Percentiles rank a stretch among this genome's conserved stretches.
These are phyloP conservation scores for Lizanozyma gosingica DNA, from an alignment of 1,139 yeast species.

Conservation along the genomic window DNA sequence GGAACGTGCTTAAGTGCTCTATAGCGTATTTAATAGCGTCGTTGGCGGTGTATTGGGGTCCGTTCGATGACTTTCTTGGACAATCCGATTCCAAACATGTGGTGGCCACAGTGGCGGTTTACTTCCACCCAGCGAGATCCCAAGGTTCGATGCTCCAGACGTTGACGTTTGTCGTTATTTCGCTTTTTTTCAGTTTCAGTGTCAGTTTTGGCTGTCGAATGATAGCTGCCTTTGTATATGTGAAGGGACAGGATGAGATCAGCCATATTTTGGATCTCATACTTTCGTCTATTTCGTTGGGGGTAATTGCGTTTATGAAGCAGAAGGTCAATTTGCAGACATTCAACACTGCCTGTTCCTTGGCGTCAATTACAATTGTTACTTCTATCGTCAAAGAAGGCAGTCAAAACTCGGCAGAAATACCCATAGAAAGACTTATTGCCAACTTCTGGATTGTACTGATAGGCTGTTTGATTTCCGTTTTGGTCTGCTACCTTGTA, in stretches of 20 bases:
- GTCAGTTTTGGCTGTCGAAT: constrained; percentile 49
- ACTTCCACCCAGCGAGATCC: constrained; percentile 76
- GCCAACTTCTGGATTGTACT: constrained; percentile 53
- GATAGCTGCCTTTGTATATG: constrained; percentile 39
- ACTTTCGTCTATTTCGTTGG: constrained; percentile 48
- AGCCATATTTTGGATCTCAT: constrained; percentile 52
- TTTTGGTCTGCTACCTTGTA: constrained; percentile 46
- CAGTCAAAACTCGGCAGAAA: constrained; percentile 47
- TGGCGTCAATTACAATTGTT: constrained; percentile 65
- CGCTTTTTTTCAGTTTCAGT: constrained; percentile 48
- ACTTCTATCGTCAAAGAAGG: constrained; percentile 76
- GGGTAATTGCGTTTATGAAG: constrained; percentile 60
- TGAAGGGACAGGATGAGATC: constrained; percentile 37
- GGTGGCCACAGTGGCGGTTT: constrained; percentile 75
- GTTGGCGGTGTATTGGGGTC: constrained; percentile 59
- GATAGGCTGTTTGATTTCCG: constrained; percentile 54
- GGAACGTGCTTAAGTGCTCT: constrained; percentile 52
- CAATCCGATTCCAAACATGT: constrained; percentile 70
- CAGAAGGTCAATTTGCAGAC: constrained; percentile 60
- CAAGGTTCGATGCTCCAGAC: constrained; percentile 79
- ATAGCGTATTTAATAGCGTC: constrained; percentile 68
- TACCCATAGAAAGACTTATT: constrained; percentile 49
- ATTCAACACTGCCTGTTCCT: constrained; percentile 73
- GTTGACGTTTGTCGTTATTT: constrained; percentile 46
- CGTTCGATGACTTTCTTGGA: constrained; percentile 51